Conservation (phyloP, 2,329 filamentous ascomycete species). For the Talaromyces funiculosus region DNA sequence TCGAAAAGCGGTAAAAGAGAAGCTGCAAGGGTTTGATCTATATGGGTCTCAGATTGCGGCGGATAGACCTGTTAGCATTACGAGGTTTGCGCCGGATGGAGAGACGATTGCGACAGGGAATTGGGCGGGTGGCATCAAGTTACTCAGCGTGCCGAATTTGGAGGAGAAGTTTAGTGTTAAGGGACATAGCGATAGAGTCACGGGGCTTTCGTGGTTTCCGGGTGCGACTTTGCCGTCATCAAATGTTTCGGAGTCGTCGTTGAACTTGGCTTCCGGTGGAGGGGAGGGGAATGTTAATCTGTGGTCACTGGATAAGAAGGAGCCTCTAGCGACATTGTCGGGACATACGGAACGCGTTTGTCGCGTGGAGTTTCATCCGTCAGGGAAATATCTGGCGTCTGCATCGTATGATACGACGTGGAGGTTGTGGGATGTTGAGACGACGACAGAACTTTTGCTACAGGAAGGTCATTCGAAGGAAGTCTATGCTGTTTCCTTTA, state of each 20-base stretch:
- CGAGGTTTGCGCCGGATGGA: constrained; percentile 80
- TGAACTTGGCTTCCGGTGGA: constrained; percentile 86
- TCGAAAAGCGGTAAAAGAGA: constrained; percentile 80
- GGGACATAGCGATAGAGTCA: constrained; percentile 83
- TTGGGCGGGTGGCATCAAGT: constrained; percentile 83
- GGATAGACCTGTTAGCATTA: constrained; percentile 85
- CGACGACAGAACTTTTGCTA: constrained; percentile 72
- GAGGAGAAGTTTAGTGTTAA: constrained; percentile 69
- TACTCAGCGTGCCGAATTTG: constrained; percentile 77
- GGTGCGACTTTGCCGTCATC: constrained; percentile 67
- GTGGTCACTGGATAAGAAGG: constrained; percentile 84
- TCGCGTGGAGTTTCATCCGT: constrained; percentile 90
- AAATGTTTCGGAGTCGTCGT: constrained; percentile 63
- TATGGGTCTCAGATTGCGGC: constrained; percentile 91
- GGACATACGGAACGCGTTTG: constrained; percentile 86
- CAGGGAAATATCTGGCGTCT: constrained; percentile 80
- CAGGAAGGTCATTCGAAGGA: constrained; percentile 95
- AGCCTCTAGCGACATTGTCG: constrained; percentile 71
- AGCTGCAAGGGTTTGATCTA: constrained; percentile 75
- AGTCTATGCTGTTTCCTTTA: constrained; percentile 86
- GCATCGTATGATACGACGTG: constrained; percentile 96
- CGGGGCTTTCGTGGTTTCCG: constrained; percentile 85
- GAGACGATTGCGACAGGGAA: constrained; percentile 82
- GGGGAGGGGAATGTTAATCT: constrained; percentile 82
- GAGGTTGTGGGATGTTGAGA: constrained; percentile 91